phyloP scores from a whole-genome alignment of 176 grass and related monocot species.

The Pharus latifolius region DNA sequence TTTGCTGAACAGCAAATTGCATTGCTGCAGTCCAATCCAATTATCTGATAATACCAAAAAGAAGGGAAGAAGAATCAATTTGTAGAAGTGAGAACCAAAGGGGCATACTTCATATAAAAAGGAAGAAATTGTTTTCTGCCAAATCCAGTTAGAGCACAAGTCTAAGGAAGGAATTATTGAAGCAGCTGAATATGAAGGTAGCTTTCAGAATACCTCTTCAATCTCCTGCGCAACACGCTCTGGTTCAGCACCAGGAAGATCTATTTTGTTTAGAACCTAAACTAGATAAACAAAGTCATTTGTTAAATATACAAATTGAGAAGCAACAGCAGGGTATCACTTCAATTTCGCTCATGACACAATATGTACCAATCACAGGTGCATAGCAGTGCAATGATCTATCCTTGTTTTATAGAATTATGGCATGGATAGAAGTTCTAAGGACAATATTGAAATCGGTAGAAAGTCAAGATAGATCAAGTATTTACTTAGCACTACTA shows the following conservation, averaged over 20 bases:
- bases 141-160: neutral
- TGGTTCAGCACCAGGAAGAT: conserved; percentile 96
- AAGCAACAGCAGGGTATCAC: conserved; percentile 3
- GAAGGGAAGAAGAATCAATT: neutral
- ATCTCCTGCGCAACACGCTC: conserved; percentile 72
- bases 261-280: conserved; percentile 99
- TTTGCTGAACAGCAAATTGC: conserved; percentile 95
- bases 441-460: too few relatives aligned
- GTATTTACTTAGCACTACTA: too few relatives aligned
- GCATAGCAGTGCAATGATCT: too few relatives aligned
- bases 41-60: conserved; percentile 42
- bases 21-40: conserved; percentile 87
- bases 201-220: conserved; percentile 72
- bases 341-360: too few relatives aligned
- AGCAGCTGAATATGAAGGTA: too few relatives aligned
- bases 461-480: too few relatives aligned
- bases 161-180: neutral
- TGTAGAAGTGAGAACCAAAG: neutral
- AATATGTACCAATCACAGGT: too few relatives aligned
- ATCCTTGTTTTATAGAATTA: too few relatives aligned
- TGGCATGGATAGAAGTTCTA: too few relatives aligned
- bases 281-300: conserved; percentile 21
- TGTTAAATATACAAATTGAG: conserved; percentile 15
- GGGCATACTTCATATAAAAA: neutral
- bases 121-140: neutral